Base-by-base conservation (phyloP, 2,329 filamentous ascomycete genomes). In the Catunica adiposa region DNA sequence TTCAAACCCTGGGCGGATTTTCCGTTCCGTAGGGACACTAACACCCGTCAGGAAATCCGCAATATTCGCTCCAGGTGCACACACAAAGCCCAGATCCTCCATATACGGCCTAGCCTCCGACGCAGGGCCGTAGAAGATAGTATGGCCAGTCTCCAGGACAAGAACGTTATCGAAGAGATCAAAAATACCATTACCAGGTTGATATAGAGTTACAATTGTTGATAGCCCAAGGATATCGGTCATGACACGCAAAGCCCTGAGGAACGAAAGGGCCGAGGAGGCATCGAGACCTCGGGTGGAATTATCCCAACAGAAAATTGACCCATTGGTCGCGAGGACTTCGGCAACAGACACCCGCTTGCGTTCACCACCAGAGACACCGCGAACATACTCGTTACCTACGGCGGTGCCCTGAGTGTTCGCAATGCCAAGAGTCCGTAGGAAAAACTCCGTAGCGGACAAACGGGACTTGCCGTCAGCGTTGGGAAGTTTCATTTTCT, bases 331-430 rank as follows among this genome's bases (percentile, higher is more conserved):
- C 14, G 68, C 70, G 23, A 81, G 73, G 3, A 80, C 83, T 64
- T 89, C 84, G 1, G 82, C 84, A 59, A 89, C 85, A 40, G 79
- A 83, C 1, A 89, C 84, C 64, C 86, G 80, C 68, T 89, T 87
- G 55, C 79, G 72, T 64, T 84, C 80, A 42, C 80, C 80, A 23
- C 80, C 80, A 3, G 75, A 79, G 0, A 84, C 74, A 25, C 70
- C 70, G 4, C 82, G 75, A n/a, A 84, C 74, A 44, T 81, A 75
- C 59, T 84, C 81, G 59, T 84, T 79, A 7, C 83, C 83, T 9
- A 87, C 80, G 59, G 78, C 79, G 0, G 83, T 86, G n/a, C 77
- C 71, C 44, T 83, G 67, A 0, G 82, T 84, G 61, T 86, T 82
- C 54, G 79, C 76, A 23, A 86, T 84, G 70, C 82, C 83, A 61